These are phyloP conservation scores for Medicago ruthenica DNA, from an alignment of 306 rosid species.

Conservation along the genomic window DNA sequence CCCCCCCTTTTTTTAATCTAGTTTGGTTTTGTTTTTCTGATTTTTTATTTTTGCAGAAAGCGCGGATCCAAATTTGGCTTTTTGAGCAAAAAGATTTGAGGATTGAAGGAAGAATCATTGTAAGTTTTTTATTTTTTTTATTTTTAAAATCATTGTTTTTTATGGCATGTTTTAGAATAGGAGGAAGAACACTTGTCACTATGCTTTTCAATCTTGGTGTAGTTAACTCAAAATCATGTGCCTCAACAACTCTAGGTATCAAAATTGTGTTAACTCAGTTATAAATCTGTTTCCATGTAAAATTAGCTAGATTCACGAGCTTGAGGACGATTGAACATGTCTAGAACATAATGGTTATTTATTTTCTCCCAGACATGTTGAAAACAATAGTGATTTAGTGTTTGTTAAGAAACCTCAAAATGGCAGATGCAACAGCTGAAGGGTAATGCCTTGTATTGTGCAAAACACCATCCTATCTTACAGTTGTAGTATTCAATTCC, in stretches of 20 bases:
- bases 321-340: not conserved
- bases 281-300: not conserved
- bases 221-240: not conserved
- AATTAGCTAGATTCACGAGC: not conserved
- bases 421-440: not conserved
- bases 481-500: not conserved
- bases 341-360: not conserved
- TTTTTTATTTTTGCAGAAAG: conserved; percentile 59
- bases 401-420: not conserved
- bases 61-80: conserved; percentile 89
- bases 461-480: not conserved
- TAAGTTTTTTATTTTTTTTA: too few species aligned
- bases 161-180: too few species aligned
- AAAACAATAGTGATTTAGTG: not conserved
- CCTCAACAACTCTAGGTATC: not conserved
- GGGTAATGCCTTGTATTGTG: not conserved
- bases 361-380: too few species aligned
- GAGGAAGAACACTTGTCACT: too few species aligned
- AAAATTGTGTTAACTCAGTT: not conserved
- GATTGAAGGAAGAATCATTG: too few species aligned
- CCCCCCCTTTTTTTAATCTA: not conserved
- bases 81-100: conserved; percentile 62
- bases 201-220: not conserved
- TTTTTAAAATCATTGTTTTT: too few species aligned
- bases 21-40: not conserved